Conservation (phyloP, 78 protist genomes). For the Chrysochromulina parva region DNA sequence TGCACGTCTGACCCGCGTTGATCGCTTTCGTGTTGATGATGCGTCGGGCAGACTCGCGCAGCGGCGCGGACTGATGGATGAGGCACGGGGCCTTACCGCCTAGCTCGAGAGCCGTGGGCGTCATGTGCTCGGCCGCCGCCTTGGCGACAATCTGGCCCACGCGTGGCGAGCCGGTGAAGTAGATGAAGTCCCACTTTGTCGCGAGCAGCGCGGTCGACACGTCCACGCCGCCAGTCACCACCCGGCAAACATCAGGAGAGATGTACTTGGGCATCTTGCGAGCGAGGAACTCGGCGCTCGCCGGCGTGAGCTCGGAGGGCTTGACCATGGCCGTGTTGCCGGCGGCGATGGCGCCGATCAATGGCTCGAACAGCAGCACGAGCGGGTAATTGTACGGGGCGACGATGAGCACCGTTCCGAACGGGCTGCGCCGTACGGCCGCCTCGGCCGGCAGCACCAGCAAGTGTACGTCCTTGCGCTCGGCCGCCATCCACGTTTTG, state of each 20-base stretch:
- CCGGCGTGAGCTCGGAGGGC: conserved; percentile 66
- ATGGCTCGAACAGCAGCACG: conserved; percentile 44
- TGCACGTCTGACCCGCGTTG: conserved; percentile 91
- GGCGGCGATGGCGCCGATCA: conserved; percentile 89
- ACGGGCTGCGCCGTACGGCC: conserved; percentile 47
- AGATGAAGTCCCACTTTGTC: conserved; percentile 70
- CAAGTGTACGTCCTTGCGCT: too few relatives aligned
- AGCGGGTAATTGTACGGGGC: conserved; percentile 92
- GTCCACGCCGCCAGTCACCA: conserved; percentile 53
- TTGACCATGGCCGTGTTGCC: conserved; percentile 85
- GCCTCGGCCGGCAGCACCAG: too few relatives aligned
- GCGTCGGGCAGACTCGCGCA: conserved; percentile 61
- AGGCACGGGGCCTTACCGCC: conserved; percentile 93
- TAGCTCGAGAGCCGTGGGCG: conserved; percentile 89
- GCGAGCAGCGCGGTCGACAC: conserved; percentile 64
- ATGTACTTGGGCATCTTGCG: conserved; percentile 55
- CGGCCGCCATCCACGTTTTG: too few relatives aligned
- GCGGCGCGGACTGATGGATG: conserved; percentile 54
- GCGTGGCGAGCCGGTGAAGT: conserved; percentile 80
- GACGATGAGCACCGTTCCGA: conserved; percentile 87
- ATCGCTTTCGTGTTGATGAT: conserved; percentile 55
- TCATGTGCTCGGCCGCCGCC: conserved; percentile 77
- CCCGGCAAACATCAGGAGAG: not conserved
- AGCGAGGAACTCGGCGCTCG: conserved; percentile 38
- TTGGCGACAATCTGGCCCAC: conserved; percentile 71